Percentiles rank a stretch among this genome's conserved stretches.
These are phyloP conservation scores for Prunus yedoensis DNA, from an alignment of 331 rosid species.

Conservation along the genomic window DNA sequence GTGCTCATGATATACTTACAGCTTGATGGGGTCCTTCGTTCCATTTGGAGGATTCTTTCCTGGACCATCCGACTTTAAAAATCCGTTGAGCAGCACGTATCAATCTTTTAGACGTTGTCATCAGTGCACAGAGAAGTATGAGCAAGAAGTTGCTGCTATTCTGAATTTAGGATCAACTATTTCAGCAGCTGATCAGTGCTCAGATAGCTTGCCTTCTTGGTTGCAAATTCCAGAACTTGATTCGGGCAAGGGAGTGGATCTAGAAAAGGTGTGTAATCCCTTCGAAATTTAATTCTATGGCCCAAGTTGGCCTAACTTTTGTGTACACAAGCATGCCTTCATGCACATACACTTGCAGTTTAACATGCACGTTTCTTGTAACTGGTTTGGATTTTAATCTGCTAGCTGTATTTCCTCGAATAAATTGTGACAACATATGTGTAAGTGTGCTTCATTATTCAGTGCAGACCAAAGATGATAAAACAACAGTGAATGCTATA, in stretches of 20 bases:
- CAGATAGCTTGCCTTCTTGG: conserved; percentile 53
- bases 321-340: conserved; percentile 17
- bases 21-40: conserved; percentile 95
- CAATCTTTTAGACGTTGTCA: conserved; percentile 51
- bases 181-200: conserved; percentile 30
- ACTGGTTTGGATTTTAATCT: neutral
- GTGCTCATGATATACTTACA: conserved; percentile 61
- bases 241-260: conserved; percentile 46
- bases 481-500: conserved; percentile 38
- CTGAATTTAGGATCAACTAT: conserved; percentile 47
- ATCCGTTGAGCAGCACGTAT: conserved; percentile 36
- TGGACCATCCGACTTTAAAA: conserved; percentile 51
- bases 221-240: conserved; percentile 50
- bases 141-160: conserved; percentile 68
- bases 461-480: conserved; percentile 73
- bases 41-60: conserved; percentile 93
- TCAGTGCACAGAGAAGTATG: conserved; percentile 73
- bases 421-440: conserved; percentile 22
- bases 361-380: conserved; percentile 15
- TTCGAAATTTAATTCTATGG: conserved; percentile 29
- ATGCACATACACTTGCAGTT: conserved; percentile 21
- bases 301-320: conserved; percentile 20
- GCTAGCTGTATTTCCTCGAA: conserved; percentile 14
- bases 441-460: conserved; percentile 46
- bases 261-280: conserved; percentile 69